Conservation (phyloP, 371 early-diverging fungal genomes). For the Mortierella sp. region DNA sequence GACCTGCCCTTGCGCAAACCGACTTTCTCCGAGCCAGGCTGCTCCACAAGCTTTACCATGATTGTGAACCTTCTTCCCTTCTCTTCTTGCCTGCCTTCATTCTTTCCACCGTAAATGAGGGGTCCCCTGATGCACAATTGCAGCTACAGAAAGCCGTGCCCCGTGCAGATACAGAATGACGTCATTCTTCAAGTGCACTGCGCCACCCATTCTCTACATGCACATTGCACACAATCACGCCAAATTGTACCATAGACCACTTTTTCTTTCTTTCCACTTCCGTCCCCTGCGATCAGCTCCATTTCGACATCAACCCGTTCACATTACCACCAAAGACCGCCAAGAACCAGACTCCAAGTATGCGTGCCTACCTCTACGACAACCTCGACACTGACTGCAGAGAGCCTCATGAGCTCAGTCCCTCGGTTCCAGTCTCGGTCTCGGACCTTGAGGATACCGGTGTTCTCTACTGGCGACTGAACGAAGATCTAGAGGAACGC, state of each 20-base stretch:
- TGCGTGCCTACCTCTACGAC: constrained; percentile 81
- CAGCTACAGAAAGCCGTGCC: too few species aligned
- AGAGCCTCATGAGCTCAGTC: constrained; percentile 77
- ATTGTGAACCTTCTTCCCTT: too few species aligned
- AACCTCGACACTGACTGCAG: constrained; percentile 66
- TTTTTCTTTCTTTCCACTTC: background rate
- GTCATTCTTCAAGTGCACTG: too few species aligned
- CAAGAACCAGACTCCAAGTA: constrained; percentile 27
- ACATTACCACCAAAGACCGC: background rate
- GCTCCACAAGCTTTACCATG: too few species aligned
- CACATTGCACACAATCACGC: background rate
- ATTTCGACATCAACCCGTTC: too few species aligned
- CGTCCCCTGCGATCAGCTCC: background rate
- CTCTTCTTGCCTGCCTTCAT: too few species aligned
- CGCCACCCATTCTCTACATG: background rate
- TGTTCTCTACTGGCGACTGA: constrained; percentile 79
- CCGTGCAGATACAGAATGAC: too few species aligned
- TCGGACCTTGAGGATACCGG: constrained; percentile 75
- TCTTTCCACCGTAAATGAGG: too few species aligned
- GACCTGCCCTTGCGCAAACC: too few species aligned
- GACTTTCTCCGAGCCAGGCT: too few species aligned
- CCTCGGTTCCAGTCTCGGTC: constrained; percentile 66
- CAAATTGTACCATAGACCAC: background rate
- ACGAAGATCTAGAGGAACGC: constrained; percentile 62
- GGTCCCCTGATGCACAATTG: too few species aligned